Conservation (phyloP, 148 eudicot species). For the Spergularia marina region DNA sequence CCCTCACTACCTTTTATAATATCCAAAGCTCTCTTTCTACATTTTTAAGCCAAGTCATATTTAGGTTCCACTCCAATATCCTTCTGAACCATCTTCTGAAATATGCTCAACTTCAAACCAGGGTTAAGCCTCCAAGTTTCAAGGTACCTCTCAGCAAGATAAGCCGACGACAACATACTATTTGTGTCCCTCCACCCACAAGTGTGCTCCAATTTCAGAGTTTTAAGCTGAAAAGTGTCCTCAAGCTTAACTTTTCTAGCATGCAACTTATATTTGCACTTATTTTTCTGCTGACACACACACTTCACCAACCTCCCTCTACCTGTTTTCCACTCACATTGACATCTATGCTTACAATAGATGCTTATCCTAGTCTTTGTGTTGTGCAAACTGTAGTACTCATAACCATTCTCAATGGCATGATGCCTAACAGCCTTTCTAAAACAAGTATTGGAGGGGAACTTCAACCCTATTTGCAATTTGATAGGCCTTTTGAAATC, state of each 20-base stretch:
- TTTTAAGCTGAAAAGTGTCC: neutral
- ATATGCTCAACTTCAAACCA: neutral
- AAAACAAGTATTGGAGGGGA: neutral
- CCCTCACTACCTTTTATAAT: neutral
- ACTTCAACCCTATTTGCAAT: neutral
- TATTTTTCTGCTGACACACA: neutral
- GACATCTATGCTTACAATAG: neutral
- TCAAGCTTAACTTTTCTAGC: neutral
- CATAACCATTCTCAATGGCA: neutral
- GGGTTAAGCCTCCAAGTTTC: neutral
- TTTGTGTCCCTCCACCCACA: neutral
- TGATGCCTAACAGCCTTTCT: neutral
- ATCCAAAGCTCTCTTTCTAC: neutral
- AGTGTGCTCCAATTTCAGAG: neutral
- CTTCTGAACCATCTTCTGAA: neutral
- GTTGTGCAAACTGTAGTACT: neutral
- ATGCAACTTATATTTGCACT: neutral
- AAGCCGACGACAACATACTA: neutral
- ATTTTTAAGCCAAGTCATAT: neutral
- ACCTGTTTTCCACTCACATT: neutral
- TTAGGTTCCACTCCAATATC: neutral
- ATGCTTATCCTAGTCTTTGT: neutral
- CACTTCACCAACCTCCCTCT: no score
- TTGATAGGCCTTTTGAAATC: neutral
- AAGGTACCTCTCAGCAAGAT: neutral